A percentile compares a stretch with the other conserved stretches of the same genome.
phyloP scores from a whole-genome alignment of 2,329 filamentous ascomycete genomes.

The Colletotrichum melonis region DNA sequence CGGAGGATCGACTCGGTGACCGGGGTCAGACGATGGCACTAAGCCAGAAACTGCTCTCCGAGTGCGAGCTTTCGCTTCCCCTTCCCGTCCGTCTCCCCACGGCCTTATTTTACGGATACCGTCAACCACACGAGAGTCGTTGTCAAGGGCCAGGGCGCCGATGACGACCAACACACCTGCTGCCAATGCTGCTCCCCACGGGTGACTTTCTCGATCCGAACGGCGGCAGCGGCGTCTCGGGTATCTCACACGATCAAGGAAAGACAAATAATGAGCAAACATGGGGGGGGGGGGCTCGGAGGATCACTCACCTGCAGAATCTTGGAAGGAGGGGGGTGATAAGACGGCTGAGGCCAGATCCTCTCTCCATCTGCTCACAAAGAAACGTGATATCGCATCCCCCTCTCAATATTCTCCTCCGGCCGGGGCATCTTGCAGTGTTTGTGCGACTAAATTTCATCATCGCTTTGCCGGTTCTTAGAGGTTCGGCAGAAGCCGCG shows the following conservation, averaged over 20 bases:
- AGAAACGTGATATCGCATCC: neutral
- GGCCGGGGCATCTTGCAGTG: neutral
- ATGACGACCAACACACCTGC: neutral
- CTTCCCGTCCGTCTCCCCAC: neutral
- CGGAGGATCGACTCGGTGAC: neutral
- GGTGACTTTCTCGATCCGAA: conserved; percentile 18
- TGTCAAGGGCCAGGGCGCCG: neutral
- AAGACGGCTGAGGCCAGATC: neutral
- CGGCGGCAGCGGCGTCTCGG: neutral
- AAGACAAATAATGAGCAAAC: neutral
- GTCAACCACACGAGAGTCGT: neutral
- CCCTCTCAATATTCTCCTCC: neutral
- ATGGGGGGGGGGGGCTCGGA: neutral
- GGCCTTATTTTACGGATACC: neutral
- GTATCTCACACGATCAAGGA: neutral
- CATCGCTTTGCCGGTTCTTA: neutral
- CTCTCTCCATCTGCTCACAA: too few species aligned
- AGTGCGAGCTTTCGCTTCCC: neutral
- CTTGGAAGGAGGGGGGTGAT: neutral
- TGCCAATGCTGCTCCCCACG: neutral
- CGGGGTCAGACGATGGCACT: neutral
- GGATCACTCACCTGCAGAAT: neutral
- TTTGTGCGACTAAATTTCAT: neutral
- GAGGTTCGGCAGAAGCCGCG: neutral
- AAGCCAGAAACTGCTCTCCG: neutral